Percentiles rank a stretch among this genome's conserved stretches.
Evolutionary conservation across 331 rosid genomes (phyloP).

Genomic region (Malus hybrid): DNA sequence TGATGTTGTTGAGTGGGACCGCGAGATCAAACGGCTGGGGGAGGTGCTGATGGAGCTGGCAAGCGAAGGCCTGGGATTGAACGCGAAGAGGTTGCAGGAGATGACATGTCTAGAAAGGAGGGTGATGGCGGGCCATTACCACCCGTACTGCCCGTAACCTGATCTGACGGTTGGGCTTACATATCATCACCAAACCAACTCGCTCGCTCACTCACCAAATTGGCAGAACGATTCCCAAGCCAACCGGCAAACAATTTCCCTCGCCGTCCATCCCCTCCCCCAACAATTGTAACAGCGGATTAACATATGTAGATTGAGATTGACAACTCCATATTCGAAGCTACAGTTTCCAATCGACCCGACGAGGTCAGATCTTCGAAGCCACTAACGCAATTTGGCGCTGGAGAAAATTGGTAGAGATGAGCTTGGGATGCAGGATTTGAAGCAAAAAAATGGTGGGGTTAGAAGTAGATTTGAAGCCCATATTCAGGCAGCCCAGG

Average conservation of each 20-base stretch:
- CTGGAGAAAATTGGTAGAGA: too few relatives aligned
- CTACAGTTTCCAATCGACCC: too few relatives aligned
- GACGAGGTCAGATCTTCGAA: too few relatives aligned
- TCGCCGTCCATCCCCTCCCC: too few relatives aligned
- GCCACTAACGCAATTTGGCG: too few relatives aligned
- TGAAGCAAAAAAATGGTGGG: constrained; percentile 12
- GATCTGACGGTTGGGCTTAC: constrained; percentile 69
- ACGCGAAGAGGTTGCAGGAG: constrained; percentile 32
- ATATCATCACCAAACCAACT: constrained; percentile 21
- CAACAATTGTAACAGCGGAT: too few relatives aligned
- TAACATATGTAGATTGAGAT: too few relatives aligned
- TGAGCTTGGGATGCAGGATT: too few relatives aligned
- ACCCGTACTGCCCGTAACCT: constrained; percentile 73
- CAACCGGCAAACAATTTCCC: too few relatives aligned
- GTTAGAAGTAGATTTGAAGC: constrained; percentile 42
- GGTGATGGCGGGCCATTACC: constrained; percentile 55
- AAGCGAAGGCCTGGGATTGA: constrained; percentile 75
- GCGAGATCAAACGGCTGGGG: constrained; percentile 43
- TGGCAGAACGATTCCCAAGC: too few relatives aligned
- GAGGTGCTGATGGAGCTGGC: constrained; percentile 30
- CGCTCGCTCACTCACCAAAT: too few relatives aligned
- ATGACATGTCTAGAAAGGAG: constrained; percentile 52
- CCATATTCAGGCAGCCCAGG: constrained; percentile 55
- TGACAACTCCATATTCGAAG: too few relatives aligned
- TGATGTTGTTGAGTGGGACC: constrained; percentile 39